Evolutionary conservation across 2,329 filamentous ascomycete species (phyloP), one percentile per base, ranked within the genome.

Genomic region (Venturia oleaginea): DNA sequence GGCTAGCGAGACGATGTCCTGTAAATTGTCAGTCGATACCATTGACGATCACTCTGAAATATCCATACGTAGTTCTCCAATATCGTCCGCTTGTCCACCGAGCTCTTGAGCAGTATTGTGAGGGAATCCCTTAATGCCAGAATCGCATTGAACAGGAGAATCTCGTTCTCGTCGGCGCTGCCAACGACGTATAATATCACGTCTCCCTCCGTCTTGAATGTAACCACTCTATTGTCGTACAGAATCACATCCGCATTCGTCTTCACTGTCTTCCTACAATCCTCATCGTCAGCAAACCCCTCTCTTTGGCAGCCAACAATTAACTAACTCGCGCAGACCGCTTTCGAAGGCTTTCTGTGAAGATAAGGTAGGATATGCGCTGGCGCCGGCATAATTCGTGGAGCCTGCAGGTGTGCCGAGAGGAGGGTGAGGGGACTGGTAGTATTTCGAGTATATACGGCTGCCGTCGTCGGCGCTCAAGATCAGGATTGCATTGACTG

Each of bases 11-110:
- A 97, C 89, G 30, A 93, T 82, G 75, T 94, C 92, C 83, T 94
- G 96, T 59, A 8, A 27, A 38, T 24, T 3, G 22, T 63, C n/a
- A 48, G n/a, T 38, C 34, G 11, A 38, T 19, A 8, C 7, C 17
- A 2, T 51, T 34, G 22, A 6, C 17, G 6, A 51, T 15, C 7
- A 10, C 24, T 1, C 15, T 17, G 15, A 32, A 11, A 40, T n/a
- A 97, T 90, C 27, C 97, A 84, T 77, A 97, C 94, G 81, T 97
- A 99, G 84, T 97, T 97, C 79, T 99, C 94, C 73, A 97, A 88
- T 69, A 97, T 92, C 65, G 94, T 97, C 69, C 94, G 88, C 84
- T 97, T 97, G 81, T 99, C 94, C 61, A 95, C 92, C 40, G 91
- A 91, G 83, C 95, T 93, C 78, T 91, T 96, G 74, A 97, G 90